These are phyloP conservation scores for Fusarium tuaranense DNA, from an alignment of 2,329 filamentous ascomycete genomes.

Conservation along the genomic window DNA sequence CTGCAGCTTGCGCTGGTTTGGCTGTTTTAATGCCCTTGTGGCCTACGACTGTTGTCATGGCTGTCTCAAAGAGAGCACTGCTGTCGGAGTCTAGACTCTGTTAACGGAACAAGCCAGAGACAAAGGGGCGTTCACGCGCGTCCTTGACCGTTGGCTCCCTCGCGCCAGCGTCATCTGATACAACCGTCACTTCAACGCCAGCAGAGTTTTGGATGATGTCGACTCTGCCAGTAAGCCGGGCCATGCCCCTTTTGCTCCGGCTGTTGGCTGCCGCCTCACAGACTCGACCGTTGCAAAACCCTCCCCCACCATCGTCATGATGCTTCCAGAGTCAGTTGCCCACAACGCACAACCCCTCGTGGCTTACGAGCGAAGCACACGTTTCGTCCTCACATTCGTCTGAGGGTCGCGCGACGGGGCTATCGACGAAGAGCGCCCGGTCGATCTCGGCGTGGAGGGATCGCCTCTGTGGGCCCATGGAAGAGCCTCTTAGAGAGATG, in stretches of 20 bases:
- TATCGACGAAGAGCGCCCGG: neutral
- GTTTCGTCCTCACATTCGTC: conserved; percentile 27
- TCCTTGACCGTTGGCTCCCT: neutral
- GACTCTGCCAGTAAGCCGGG: neutral
- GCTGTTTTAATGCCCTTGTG: neutral
- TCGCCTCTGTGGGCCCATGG: conserved; percentile 13
- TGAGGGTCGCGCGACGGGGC: conserved; percentile 8
- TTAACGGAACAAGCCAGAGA: neutral
- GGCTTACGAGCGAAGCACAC: conserved; percentile 22
- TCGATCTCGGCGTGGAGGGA: conserved; percentile 2
- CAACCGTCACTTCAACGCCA: neutral
- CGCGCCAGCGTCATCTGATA: conserved; percentile 19
- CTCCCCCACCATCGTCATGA: conserved; percentile 19
- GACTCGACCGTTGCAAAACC: conserved; percentile 1
- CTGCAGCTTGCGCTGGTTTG: neutral
- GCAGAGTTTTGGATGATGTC: neutral
- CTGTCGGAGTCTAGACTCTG: neutral
- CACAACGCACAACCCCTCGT: conserved; percentile 1
- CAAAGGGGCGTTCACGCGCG: neutral
- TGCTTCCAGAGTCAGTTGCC: conserved; percentile 9
- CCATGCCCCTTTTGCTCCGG: neutral
- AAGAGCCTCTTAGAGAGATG: neutral
- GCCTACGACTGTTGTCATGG: neutral
- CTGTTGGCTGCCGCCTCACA: neutral
- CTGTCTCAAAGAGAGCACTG: neutral